A percentile compares a stretch with the other conserved stretches of the same genome.
These are phyloP conservation scores for Cordyceps militaris DNA, from an alignment of 2,329 filamentous ascomycete genomes.

Conservation along the genomic window DNA sequence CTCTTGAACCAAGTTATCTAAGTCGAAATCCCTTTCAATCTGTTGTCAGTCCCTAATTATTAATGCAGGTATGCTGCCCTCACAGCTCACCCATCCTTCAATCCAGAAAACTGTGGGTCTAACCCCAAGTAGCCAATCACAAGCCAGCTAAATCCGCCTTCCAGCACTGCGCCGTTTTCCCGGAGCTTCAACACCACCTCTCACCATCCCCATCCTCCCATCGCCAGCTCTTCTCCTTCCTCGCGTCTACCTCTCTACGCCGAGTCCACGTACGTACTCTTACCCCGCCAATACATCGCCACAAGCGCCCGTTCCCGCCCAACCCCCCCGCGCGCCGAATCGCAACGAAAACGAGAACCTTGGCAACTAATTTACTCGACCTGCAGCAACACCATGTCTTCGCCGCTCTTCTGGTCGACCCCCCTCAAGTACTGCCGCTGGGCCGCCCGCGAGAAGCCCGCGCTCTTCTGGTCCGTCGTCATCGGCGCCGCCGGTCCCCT, in stretches of 20 bases:
- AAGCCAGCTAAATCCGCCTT: neutral
- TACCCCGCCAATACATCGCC: neutral
- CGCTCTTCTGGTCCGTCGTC: conserved; percentile 80
- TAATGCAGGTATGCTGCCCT: neutral
- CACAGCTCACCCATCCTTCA: neutral
- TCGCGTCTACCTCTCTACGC: neutral
- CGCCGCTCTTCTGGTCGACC: conserved; percentile 71
- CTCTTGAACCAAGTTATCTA: neutral
- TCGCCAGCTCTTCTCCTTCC: neutral
- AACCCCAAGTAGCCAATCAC: neutral
- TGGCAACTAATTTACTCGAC: too few species aligned
- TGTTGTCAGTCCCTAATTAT: neutral
- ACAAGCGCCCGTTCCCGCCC: neutral
- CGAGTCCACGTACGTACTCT: neutral
- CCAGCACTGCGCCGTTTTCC: conserved; percentile 10
- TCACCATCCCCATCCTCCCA: neutral
- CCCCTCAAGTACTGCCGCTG: conserved; percentile 83
- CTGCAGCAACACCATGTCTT: conserved; percentile 42
- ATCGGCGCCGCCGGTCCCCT: conserved; percentile 69
- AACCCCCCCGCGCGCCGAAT: neutral
- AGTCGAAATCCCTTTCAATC: neutral
- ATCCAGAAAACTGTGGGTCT: neutral
- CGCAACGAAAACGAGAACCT: neutral
- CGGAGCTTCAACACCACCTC: neutral
- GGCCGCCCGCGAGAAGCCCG: conserved; percentile 80